phyloP scores from a whole-genome alignment of 2,329 filamentous ascomycete genomes.

The Juglanconis oblonga region DNA sequence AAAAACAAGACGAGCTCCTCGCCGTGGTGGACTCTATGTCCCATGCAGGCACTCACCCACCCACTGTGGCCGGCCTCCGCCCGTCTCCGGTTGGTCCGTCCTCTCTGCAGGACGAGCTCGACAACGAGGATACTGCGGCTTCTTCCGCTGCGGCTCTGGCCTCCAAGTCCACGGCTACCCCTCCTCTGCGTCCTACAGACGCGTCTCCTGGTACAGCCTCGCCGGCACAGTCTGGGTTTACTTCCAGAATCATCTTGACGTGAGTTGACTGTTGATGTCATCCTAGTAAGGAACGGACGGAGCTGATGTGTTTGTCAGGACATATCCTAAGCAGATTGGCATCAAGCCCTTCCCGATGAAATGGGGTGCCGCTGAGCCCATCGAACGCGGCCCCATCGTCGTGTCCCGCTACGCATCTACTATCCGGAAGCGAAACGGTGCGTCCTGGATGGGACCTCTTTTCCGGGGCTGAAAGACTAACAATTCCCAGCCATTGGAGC shows the following conservation, averaged over 20 bases:
- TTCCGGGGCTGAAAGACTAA: background rate
- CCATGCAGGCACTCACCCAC: background rate
- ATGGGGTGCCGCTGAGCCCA: conserved; percentile 79
- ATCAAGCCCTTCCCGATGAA: conserved; percentile 87
- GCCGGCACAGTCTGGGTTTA: conserved; percentile 10
- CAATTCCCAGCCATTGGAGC: conserved; percentile 11
- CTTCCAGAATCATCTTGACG: conserved; percentile 19
- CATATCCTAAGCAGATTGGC: conserved; percentile 90
- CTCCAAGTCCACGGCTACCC: conserved; percentile 22
- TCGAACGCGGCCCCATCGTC: conserved; percentile 79
- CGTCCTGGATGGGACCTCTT: conserved; percentile 25
- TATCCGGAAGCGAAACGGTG: conserved; percentile 78
- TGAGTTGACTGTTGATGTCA: conserved; percentile 1
- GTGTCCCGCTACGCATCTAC: conserved; percentile 75
- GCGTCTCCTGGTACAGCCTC: conserved; percentile 6
- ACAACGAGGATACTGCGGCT: conserved; percentile 14
- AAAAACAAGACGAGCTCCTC: conserved; percentile 18
- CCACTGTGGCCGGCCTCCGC: background rate
- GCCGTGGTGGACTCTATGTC: conserved; percentile 18
- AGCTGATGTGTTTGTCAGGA: conserved; percentile 34
- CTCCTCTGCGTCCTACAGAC: conserved; percentile 23
- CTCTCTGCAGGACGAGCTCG: conserved; percentile 7
- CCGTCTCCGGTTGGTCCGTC: conserved; percentile 5
- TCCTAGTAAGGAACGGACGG: background rate
- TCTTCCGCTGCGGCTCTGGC: conserved; percentile 20